These are phyloP conservation scores for Vitis hybrid DNA, from an alignment of 177 flowering plant genomes.

Conservation along the genomic window DNA sequence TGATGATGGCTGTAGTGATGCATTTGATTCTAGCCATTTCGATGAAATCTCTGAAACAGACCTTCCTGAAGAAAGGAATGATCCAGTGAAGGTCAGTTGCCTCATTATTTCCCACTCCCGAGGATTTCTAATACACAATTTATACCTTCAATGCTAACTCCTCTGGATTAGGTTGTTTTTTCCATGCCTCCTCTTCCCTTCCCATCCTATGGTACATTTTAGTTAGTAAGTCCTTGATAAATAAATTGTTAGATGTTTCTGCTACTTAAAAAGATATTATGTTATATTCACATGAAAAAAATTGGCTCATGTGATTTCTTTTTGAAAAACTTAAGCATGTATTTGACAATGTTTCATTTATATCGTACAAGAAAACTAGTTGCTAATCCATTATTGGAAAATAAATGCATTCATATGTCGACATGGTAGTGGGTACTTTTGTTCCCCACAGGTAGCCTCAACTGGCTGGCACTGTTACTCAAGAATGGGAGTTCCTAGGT, in stretches of 20 bases:
- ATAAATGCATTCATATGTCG: too few relatives aligned
- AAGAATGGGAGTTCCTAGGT: too few relatives aligned
- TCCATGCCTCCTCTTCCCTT: background rate
- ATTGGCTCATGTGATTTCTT: background rate
- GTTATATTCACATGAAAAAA: background rate
- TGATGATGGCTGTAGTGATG: constrained; percentile 35
- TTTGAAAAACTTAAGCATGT: background rate
- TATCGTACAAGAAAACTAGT: too few relatives aligned
- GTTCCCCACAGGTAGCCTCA: too few relatives aligned
- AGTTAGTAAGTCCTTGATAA: background rate
- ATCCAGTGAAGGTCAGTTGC: constrained; percentile 63
- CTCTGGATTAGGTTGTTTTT: background rate
- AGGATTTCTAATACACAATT: background rate
- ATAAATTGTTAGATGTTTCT: background rate
- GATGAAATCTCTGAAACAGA: constrained; percentile 49
- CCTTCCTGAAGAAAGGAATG: constrained; percentile 41
- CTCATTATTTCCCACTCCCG: background rate
- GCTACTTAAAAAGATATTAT: background rate
- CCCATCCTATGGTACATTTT: background rate
- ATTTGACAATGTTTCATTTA: background rate
- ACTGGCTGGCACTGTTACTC: too few relatives aligned
- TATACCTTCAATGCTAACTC: background rate
- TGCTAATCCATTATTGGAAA: too few relatives aligned
- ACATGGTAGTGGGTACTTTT: too few relatives aligned
- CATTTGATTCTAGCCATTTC: constrained; percentile 28